Conservation (phyloP, 495 filamentous ascomycete species). For the Aspergillus carlsbadensis region DNA sequence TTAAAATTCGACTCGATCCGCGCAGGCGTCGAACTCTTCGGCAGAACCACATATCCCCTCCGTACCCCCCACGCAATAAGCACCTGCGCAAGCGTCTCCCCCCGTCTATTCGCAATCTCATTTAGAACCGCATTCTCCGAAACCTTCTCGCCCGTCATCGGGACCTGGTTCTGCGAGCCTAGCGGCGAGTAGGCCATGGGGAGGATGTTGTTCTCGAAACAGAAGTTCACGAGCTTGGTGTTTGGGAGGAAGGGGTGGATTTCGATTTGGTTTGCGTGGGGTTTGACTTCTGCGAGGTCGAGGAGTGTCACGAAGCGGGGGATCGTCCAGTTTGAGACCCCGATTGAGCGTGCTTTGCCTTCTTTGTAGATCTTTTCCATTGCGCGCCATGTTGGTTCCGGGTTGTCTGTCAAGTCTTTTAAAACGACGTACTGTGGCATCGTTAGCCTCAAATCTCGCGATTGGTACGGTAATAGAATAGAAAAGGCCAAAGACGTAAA, state of each 20-base stretch:
- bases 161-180: conserved; percentile 59
- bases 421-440: conserved; percentile 51
- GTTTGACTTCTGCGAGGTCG: conserved; percentile 62
- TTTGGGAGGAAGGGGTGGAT: conserved; percentile 93
- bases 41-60: conserved; percentile 69
- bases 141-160: conserved; percentile 64
- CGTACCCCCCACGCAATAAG: conserved; percentile 69
- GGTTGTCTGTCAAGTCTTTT: conserved; percentile 60
- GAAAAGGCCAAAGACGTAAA: background rate
- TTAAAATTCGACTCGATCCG: conserved; percentile 68
- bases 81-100: conserved; percentile 63
- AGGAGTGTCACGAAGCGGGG: conserved; percentile 67
- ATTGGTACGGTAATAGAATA: too few relatives aligned
- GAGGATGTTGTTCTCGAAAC: conserved; percentile 69
- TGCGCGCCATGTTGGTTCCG: conserved; percentile 73
- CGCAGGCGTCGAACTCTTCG: conserved; percentile 64
- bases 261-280: conserved; percentile 87
- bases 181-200: conserved; percentile 75
- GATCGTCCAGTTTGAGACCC: conserved; percentile 82
- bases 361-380: conserved; percentile 74
- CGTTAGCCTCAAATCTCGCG: background rate
- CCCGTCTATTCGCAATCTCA: conserved; percentile 60
- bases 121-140: conserved; percentile 58
- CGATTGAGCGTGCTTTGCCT: conserved; percentile 75
- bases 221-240: conserved; percentile 62